Conservation (phyloP, 176 grass and related monocot genomes). For the Eleusine coracana region DNA sequence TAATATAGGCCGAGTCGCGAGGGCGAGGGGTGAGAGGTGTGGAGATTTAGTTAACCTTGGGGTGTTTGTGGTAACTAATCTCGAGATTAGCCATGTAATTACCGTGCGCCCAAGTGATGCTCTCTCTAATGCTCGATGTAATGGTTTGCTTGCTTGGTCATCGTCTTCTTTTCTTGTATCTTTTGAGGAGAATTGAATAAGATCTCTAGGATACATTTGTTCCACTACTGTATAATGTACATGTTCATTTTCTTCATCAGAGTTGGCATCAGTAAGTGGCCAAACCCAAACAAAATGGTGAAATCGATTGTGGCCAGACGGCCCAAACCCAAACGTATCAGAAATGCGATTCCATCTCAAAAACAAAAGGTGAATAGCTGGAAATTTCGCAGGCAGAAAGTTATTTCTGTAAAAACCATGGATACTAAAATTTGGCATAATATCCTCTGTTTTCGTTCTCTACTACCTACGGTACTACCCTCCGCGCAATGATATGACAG, state of each 20-base stretch:
- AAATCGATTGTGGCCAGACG: neutral
- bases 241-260: neutral
- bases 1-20: constrained; percentile 37
- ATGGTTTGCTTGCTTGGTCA: constrained; percentile 15
- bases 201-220: constrained; percentile 29
- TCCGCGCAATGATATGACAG: neutral
- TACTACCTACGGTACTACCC: too few species aligned
- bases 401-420: neutral
- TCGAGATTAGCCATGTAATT: constrained; percentile 35
- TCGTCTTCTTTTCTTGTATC: neutral
- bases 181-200: constrained; percentile 40
- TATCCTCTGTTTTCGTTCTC: neutral
- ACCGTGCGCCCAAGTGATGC: constrained; percentile 46
- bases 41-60: constrained; percentile 46
- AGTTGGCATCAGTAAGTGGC: neutral
- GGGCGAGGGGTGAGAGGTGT: constrained; percentile 13
- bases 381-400: neutral
- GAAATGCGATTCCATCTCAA: neutral
- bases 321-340: neutral
- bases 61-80: constrained; percentile 40
- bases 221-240: constrained; percentile 31
- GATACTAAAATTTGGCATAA: neutral
- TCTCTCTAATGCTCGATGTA: constrained; percentile 42
- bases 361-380: too few species aligned
- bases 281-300: neutral